phyloP scores from a whole-genome alignment of 2,329 filamentous ascomycete genomes.

The Daldinia sp. region DNA sequence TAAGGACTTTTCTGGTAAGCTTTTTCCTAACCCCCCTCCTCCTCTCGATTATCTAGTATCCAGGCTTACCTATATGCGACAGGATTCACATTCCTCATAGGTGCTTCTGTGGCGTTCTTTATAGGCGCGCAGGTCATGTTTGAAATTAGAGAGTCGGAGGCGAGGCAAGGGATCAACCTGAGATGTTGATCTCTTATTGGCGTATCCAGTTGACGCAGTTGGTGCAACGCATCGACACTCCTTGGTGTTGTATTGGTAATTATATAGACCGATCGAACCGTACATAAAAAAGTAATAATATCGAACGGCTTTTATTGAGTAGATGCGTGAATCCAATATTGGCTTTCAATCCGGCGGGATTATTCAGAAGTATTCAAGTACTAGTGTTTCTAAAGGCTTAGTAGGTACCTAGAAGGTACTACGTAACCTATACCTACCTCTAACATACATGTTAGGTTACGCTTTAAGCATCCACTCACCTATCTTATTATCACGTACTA shows the following conservation, averaged over 20 bases:
- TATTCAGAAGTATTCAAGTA: too few relatives aligned
- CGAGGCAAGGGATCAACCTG: conserved; percentile 81
- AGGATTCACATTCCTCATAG: conserved; percentile 79
- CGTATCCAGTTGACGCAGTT: neutral
- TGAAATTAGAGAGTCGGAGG: conserved; percentile 88
- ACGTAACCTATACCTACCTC: too few relatives aligned
- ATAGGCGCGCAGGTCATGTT: conserved; percentile 95
- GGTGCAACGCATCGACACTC: neutral
- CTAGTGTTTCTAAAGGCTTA: too few relatives aligned
- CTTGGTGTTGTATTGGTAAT: neutral
- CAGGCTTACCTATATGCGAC: conserved; percentile 14
- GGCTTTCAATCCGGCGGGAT: too few relatives aligned
- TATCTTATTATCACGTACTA: too few relatives aligned
- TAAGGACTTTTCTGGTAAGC: conserved; percentile 75
- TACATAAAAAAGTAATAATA: neutral
- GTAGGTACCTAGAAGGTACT: too few relatives aligned
- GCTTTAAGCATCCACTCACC: too few relatives aligned
- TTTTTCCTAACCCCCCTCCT: neutral
- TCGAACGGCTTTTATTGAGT: neutral
- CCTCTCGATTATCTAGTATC: neutral
- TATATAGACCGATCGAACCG: neutral
- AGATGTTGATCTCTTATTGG: conserved; percentile 71
- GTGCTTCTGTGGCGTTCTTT: conserved; percentile 81
- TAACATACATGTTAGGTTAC: too few relatives aligned
- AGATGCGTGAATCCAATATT: neutral